Evolutionary conservation across 768 basidiomycete genomes (phyloP), one percentile per base, ranked within the genome.

Genomic region (Fistulinella prunicolor): DNA sequence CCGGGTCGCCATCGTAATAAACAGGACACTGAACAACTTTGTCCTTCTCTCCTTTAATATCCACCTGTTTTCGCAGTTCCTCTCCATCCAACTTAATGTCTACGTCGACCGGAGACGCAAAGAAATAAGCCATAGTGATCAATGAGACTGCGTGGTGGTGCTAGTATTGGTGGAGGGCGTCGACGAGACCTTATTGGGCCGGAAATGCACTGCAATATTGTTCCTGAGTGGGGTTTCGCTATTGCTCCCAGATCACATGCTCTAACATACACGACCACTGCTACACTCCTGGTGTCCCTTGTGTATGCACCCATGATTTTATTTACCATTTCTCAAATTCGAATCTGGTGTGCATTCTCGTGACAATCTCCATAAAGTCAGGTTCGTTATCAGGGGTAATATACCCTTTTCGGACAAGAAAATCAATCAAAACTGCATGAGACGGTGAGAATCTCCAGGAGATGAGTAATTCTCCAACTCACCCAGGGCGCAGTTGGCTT

Each of bases 1-100:
- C 78, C n/a, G 86, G 83, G 63, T 98, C 95, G 6, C 95, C 96
- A 66, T 98, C 96, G 63, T 90, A 94, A 66, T 91, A 97, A 6
- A 98, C 86, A 2, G 94, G 93, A 76, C 87, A 92, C 48, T 87
- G 82, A 42, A 86, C 77, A 49, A 76, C 75, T 65, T 86, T 85
- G 38, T 95, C 94, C 70, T 94, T 94, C 53, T 94, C 93, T 23
- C 77, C 74, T 71, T 96, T 96, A 56, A 87, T 77, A 38, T 97
- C 95, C 3, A 95, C 84, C 55, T 89, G 86, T 67, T 92, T 94
- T 53, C 94, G 77, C 38, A 81, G 72, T 29, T 96, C 90, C 63
- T 97, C 94, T 29, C 82, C 86, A 39, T 89, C 83, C 26, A 98
- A 78, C 62, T 86, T 86, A 62, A 99, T 72, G 64, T 96, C 93